phyloP scores from a whole-genome alignment of 441 rosid species.

The Arabidopsis hybrid region DNA sequence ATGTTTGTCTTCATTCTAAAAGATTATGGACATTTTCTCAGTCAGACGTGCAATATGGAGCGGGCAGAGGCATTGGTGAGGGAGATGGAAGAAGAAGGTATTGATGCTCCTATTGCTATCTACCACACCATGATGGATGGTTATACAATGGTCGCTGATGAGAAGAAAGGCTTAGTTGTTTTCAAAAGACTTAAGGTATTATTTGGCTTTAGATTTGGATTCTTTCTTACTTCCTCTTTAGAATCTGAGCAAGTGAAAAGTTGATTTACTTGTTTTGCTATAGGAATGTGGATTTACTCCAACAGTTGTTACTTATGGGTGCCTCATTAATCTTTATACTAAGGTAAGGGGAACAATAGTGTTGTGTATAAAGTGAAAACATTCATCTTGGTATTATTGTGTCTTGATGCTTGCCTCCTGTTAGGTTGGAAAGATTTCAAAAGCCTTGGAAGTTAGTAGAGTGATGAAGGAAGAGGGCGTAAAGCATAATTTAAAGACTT shows the following conservation, averaged over 20 bases:
- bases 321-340: slow-evolving; percentile 81
- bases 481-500: slow-evolving; percentile 92
- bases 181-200: slow-evolving; percentile 90
- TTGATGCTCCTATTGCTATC: slow-evolving; percentile 89
- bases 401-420: slow-evolving; percentile 29
- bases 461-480: slow-evolving; percentile 75
- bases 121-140: slow-evolving; percentile 99
- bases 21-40: slow-evolving; percentile 40
- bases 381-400: slow-evolving; percentile 5
- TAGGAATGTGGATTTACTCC: slow-evolving; percentile 95
- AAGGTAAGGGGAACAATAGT: slow-evolving; percentile 58
- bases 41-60: slow-evolving; percentile 85
- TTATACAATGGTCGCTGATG: slow-evolving; percentile 79
- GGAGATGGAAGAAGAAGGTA: slow-evolving; percentile 98
- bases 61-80: slow-evolving; percentile 87
- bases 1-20: slow-evolving; percentile 27
- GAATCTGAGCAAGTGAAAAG: slow-evolving; percentile 24
- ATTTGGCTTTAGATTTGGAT: slow-evolving; percentile 19
- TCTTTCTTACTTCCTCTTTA: neutral
- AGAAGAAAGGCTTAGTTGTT: slow-evolving; percentile 83
- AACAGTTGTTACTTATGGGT: slow-evolving; percentile 87
- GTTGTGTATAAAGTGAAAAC: slow-evolving; percentile 11
- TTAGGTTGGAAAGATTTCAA: slow-evolving; percentile 85
- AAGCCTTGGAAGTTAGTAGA: slow-evolving; percentile 87
- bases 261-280: slow-evolving; percentile 34